Evolutionary conservation across 1,284 basidiomycete species (phyloP).

Genomic region (Meira nashicola): DNA sequence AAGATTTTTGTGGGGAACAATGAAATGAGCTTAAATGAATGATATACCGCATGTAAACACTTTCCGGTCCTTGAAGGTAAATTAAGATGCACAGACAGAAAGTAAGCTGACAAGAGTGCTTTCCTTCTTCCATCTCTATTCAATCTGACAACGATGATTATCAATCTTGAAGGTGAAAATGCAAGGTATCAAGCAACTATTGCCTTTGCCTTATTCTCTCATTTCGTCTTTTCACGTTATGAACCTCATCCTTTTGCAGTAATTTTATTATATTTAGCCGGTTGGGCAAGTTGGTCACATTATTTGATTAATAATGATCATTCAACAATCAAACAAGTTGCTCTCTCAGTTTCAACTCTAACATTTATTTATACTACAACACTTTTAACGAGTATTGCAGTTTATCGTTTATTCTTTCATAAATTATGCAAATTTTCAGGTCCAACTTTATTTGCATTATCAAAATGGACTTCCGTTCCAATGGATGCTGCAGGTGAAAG

Average conservation of each 20-base stretch:
- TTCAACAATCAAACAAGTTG: neutral
- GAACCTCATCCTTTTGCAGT: neutral
- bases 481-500: conserved; percentile 21
- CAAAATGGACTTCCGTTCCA: conserved; percentile 21
- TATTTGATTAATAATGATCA: neutral
- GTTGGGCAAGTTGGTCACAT: neutral
- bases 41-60: too few relatives aligned
- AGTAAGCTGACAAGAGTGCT: too few relatives aligned
- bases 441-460: conserved; percentile 14
- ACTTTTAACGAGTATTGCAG: conserved; percentile 15
- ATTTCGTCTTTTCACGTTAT: neutral
- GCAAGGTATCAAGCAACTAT: neutral
- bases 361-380: neutral
- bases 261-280: neutral
- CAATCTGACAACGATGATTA: too few relatives aligned
- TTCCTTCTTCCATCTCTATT: too few relatives aligned
- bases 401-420: conserved; percentile 28
- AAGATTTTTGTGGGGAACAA: too few relatives aligned
- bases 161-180: too few relatives aligned
- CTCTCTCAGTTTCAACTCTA: neutral
- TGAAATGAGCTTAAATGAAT: too few relatives aligned
- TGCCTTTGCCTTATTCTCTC: neutral
- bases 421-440: conserved; percentile 19
- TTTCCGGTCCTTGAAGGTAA: too few relatives aligned
- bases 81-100: too few relatives aligned